Conservation (phyloP, 129 eudicot species). For the Flaveria robusta region DNA sequence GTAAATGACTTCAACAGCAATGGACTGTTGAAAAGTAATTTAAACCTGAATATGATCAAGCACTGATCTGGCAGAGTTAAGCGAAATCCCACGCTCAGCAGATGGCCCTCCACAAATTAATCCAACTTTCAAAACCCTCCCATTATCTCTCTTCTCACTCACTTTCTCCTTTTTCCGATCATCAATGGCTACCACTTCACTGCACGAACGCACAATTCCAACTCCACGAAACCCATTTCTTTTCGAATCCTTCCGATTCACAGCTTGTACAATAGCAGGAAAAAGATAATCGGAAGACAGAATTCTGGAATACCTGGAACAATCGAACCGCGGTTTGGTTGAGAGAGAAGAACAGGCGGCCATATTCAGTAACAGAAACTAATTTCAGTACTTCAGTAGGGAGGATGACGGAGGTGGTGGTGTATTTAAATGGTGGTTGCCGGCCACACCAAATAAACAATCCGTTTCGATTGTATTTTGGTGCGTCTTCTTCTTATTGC, state of each 20-base stretch:
- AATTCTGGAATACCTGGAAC: constrained; percentile 3
- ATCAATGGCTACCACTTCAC: constrained; percentile 36
- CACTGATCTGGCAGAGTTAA: constrained; percentile 88
- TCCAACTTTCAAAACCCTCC: constrained; percentile 69
- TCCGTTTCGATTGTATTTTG: background rate
- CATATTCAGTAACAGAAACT: constrained; percentile 26
- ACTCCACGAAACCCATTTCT: constrained; percentile 20
- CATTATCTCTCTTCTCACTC: constrained; percentile 32
- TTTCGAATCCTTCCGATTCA: constrained; percentile 1
- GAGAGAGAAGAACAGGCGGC: constrained; percentile 39
- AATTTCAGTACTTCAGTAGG: background rate
- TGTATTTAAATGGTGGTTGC: background rate
- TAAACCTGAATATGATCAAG: constrained; percentile 88
- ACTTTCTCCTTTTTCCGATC: constrained; percentile 31
- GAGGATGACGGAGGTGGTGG: background rate
- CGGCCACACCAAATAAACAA: background rate
- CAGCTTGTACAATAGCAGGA: constrained; percentile 11
- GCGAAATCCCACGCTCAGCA: constrained; percentile 90
- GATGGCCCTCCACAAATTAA: constrained; percentile 93
- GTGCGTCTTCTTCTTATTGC: background rate
- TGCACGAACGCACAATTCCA: constrained; percentile 30
- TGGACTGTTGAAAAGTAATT: background rate
- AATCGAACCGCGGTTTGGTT: constrained; percentile 25
- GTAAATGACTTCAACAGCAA: background rate
- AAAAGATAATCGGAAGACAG: constrained; percentile 13